Base-by-base conservation (phyloP, 148 eudicot species). In the Talinum fruticosum region DNA sequence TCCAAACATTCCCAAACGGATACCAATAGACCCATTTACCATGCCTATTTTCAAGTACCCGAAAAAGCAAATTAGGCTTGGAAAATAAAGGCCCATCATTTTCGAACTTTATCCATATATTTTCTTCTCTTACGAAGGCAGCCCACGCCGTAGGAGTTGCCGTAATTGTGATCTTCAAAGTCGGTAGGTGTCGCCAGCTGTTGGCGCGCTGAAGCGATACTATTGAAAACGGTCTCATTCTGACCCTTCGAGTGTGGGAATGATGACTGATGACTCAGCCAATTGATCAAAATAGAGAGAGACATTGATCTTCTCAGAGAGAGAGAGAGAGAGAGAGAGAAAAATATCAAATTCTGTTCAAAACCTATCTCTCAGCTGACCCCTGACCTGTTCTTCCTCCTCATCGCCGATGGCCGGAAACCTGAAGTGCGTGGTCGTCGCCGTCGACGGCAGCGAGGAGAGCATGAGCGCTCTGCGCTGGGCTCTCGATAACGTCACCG, bases 371-470 rank as follows among this genome's bases (percentile, higher is more conserved):
- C 16, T 18, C 64, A 59, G 28, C 64, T 59, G 28, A 59, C 29
- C 0, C 18, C n/a, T 24, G 64, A n/a, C 2, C 10, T 59, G 64
- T 0, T 8, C 64, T n/a, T 24, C 0, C 29, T 59, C 28, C 23
- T 51, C 28, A n/a, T 62, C 33, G 14, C 33, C 33, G 66, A 86
- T 81, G 85, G 29, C 78, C 2, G 87, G 83, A 23, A 61, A 75
- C 2, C 66, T 89, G 2, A 79, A 79, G 1, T 85, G 86, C 66
- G 97, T 89, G 70, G 75, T 93, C 76, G 96, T 91, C 28, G 85
- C 97, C 66, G 97, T 91, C 6, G 97, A 93, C 61, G 93, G 97
- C n/a, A 91, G 93, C 73, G 92, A 93, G 38, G 90, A 88, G 80
- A 91, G 97, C 78, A 93, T 91, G 96, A 82, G 85, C 86, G 93